Percentiles rank a stretch among this genome's conserved stretches.
phyloP scores from a whole-genome alignment of 192 early-diverging fungal genomes.

The Podila verticillata region DNA sequence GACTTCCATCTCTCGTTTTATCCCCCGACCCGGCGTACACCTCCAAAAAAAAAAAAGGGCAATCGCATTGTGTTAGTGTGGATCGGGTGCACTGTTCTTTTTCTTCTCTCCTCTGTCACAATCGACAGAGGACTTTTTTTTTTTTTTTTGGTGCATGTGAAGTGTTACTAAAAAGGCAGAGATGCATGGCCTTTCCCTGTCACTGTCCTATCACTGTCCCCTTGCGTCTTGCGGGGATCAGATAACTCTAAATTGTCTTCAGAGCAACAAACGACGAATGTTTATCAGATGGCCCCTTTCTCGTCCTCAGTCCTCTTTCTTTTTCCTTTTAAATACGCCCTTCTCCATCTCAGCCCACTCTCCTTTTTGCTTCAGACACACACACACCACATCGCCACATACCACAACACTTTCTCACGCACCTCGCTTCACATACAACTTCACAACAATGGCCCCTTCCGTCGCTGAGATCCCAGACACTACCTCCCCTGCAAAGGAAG shows the following conservation, averaged over 20 bases:
- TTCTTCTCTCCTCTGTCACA: neutral
- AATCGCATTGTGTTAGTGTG: no score
- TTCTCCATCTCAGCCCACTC: no score
- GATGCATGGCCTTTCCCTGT: neutral
- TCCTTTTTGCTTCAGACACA: neutral
- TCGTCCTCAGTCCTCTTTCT: no score
- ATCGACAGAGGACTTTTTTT: no score
- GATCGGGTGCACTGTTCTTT: neutral
- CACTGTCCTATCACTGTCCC: neutral
- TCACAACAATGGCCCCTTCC: slow-evolving; percentile 12
- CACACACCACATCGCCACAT: neutral
- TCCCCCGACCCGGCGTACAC: neutral
- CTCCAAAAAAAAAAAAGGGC: no score
- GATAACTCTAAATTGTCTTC: neutral
- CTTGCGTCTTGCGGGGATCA: neutral
- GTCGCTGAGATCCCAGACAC: slow-evolving; percentile 5
- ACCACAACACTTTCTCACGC: neutral
- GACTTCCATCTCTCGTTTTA: neutral
- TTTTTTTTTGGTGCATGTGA: no score
- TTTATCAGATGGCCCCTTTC: neutral
- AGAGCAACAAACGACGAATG: neutral
- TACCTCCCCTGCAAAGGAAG: neutral
- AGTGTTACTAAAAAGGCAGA: no score
- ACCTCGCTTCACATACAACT: neutral
- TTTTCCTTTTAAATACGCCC: no score